Evolutionary conservation across 768 basidiomycete genomes (phyloP).

Genomic region (Aureoboletus auriporus): DNA sequence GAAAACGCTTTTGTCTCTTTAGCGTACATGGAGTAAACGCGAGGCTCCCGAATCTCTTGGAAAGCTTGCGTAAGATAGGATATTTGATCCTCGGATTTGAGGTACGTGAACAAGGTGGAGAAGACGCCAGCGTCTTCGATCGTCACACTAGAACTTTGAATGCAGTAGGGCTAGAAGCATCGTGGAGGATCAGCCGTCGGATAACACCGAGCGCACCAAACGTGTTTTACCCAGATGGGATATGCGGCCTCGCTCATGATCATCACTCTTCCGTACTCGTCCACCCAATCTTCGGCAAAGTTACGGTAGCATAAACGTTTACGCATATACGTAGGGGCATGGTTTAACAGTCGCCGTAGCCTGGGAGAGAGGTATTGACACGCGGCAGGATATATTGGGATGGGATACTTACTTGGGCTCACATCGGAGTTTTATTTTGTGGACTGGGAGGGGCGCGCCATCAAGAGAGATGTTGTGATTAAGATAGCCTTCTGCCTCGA

Average conservation of each 20-base stretch:
- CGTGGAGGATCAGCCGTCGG: too few relatives aligned
- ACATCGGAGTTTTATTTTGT: slow-evolving; percentile 32
- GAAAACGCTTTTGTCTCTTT: slow-evolving; percentile 43
- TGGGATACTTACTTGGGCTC: slow-evolving; percentile 35
- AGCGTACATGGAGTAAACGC: slow-evolving; percentile 39
- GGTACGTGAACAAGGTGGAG: slow-evolving; percentile 36
- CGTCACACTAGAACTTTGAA: slow-evolving; percentile 34
- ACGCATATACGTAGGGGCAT: slow-evolving; percentile 35
- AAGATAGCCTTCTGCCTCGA: slow-evolving; percentile 31
- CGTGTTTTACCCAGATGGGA: slow-evolving; percentile 44
- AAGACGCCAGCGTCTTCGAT: slow-evolving; percentile 34
- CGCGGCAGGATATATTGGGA: neutral
- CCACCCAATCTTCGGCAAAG: slow-evolving; percentile 48
- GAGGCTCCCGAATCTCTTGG: slow-evolving; percentile 55
- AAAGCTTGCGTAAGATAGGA: slow-evolving; percentile 50
- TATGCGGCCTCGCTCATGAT: slow-evolving; percentile 61
- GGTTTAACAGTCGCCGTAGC: slow-evolving; percentile 35
- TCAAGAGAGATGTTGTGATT: slow-evolving; percentile 24
- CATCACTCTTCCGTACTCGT: slow-evolving; percentile 47
- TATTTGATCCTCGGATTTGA: slow-evolving; percentile 46
- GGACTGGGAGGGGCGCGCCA: slow-evolving; percentile 28
- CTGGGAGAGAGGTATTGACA: slow-evolving; percentile 22
- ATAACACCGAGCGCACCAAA: neutral
- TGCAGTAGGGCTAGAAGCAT: slow-evolving; percentile 43
- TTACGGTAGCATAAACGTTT: slow-evolving; percentile 35